Base-by-base conservation (phyloP, 495 filamentous ascomycete genomes). In the Talaromyces liani region DNA sequence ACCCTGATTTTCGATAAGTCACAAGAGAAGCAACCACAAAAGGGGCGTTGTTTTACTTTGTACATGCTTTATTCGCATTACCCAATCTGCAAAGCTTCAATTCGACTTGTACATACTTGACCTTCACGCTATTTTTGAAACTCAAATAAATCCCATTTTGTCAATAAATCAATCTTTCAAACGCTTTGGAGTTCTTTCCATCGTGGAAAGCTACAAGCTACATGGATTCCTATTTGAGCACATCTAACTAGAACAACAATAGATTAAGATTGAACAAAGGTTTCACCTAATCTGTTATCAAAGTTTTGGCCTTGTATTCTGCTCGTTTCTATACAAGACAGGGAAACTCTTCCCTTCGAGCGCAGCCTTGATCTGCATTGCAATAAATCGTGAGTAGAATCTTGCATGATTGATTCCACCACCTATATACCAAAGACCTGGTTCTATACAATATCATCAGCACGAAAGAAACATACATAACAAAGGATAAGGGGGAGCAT, bases 331-430 rank as follows among this genome's bases (percentile, higher is more conserved):
- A 45, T 29, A 2, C 29, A 49, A 67, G 1, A 58, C 55, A 5
- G 58, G 58, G 14, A 59, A 61, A 12, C 27, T 57, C 3, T 20
- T 63, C 14, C 67, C 62, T 60, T 58, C 18, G 16, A 66, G 33
- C 59, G 41, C 63, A 7, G 69, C 69, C 63, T 67, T 66, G 29
- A 71, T 61, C 22, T 69, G 67, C 60, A 77, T 33, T 0, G 74
- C 74, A 33, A 77, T 56, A 25, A 77, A 75, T 16, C 74, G 65
- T 2, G 69, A 72, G 61, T 66, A 75, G 60, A 66, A 77, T 29
- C 74, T 63, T 3, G 65, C 63, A 24, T 71, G 69, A 12, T 65
- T 61, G 14, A 71, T 63, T 12, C 65, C 62, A 25, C 73, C 73
- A 12, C 72, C 72, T 25, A 68, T 65, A 55, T 70, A 74, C 67